Percentiles rank a stretch among this genome's conserved stretches.
phyloP scores from a whole-genome alignment of 164 flowering plant genomes.

The Kalanchoe fedtschenkoi region DNA sequence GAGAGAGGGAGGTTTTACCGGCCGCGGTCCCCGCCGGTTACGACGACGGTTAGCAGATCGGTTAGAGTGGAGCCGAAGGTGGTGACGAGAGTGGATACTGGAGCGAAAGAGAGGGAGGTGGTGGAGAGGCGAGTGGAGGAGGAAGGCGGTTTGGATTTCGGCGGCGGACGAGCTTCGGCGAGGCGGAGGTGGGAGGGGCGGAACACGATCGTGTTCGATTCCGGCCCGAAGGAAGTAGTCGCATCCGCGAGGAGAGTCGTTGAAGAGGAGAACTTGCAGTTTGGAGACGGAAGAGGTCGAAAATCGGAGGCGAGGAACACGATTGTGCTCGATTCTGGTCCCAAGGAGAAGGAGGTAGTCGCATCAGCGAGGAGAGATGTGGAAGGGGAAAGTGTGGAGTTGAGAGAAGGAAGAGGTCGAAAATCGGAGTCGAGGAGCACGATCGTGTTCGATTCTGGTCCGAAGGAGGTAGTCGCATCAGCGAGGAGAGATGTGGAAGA shows the following conservation, averaged over 20 bases:
- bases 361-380: background rate
- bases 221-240: background rate
- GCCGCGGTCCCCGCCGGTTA: background rate
- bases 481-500: background rate
- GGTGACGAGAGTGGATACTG: conserved; percentile 5
- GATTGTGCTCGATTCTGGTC: background rate
- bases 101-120: background rate
- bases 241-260: background rate
- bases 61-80: conserved; percentile 7
- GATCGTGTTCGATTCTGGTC: background rate
- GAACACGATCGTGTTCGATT: background rate
- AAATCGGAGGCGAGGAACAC: background rate
- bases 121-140: conserved; percentile 5
- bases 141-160: background rate
- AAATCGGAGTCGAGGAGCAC: background rate
- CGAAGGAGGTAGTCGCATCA: background rate
- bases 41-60: conserved; percentile 3
- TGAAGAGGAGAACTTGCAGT: conserved; percentile 5
- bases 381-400: conserved; percentile 8
- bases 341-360: background rate
- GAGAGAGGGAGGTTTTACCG: background rate
- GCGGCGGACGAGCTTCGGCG: background rate
- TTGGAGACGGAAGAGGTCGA: conserved; percentile 6
- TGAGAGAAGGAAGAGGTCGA: conserved; percentile 7
- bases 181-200: conserved; percentile 6